Base-by-base conservation (phyloP, 805 yeast species). In the Candida saitoana region DNA sequence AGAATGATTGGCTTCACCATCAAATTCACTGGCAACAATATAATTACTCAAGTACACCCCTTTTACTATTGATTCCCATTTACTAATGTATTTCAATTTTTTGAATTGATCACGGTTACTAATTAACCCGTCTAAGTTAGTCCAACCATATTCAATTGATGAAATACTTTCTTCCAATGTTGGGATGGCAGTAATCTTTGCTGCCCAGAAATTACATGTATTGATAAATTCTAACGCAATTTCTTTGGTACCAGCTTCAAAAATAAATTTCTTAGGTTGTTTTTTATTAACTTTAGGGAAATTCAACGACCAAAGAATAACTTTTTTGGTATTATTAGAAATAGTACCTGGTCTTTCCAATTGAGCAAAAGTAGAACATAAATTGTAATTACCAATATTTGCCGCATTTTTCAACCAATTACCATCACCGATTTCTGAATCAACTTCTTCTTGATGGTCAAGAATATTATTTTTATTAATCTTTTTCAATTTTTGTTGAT, bases 201-300 rank as follows among this genome's bases (percentile, higher is more conserved):
- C 86, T 2, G 95, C 87, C 96, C 96, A 89, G 58, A 86, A 89
- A 60, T 88, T 89, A 62, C 93, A 82, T 4, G 91, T 79, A 50
- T 82, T 77, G 14, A 85, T 79, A 60, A 77, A 87, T 54, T 80
- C 84, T 34, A 66, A 63, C 0, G 96, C 93, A 44, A 77, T 76
- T 49, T 81, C 85, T 18, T 67, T 57, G 11, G 87, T 79, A 8
- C 83, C 82, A 0, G 88, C 80, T 60, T 78, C 80, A 58, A 85
- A 84, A 22, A 79, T 65, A 14, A 84, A 64, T 45, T 66, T 69
- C 47, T 69, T 69, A 19, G 64, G 60, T 34, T 48, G 58, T 30
- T 63, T 62, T 19, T 58, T 55, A 30, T 69, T 62, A 3, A 56
- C 53, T 25, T 64, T 67, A 3, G 87, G 84, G 50, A 82, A 70